phyloP scores from a whole-genome alignment of 768 basidiomycete genomes.

The Tylopilus vinaceipallidus region DNA sequence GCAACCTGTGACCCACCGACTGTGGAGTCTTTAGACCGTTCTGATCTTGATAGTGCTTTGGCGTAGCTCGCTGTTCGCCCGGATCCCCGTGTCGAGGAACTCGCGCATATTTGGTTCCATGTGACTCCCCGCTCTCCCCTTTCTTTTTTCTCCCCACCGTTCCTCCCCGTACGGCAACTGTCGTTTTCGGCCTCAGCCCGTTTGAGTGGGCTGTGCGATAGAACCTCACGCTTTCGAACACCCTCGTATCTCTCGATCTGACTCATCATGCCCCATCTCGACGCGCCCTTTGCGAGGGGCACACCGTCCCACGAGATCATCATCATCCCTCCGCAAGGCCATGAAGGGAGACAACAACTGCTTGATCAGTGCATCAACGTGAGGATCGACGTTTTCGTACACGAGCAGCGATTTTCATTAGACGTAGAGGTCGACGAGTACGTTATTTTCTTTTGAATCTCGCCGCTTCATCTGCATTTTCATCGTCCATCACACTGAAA shows the following conservation, averaged over 20 bases:
- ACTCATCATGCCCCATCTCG: constrained; percentile 16
- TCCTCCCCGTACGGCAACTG: constrained; percentile 1
- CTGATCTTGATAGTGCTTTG: constrained; percentile 15
- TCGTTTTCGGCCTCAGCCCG: constrained; percentile 1
- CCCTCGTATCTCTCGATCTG: constrained; percentile 1
- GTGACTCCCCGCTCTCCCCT: constrained; percentile 10
- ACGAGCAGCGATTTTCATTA: constrained; percentile 61
- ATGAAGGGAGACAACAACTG: constrained; percentile 42
- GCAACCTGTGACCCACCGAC: not conserved
- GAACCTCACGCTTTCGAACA: constrained; percentile 3
- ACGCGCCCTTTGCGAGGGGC: constrained; percentile 5
- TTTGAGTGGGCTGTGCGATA: constrained; percentile 20
- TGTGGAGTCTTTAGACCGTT: constrained; percentile 1
- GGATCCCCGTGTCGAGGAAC: constrained; percentile 16
- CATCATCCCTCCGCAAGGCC: constrained; percentile 37
- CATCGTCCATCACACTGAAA: constrained; percentile 7
- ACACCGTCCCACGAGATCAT: constrained; percentile 58
- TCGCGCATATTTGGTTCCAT: constrained; percentile 10
- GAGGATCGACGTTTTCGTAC: constrained; percentile 46
- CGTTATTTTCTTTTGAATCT: constrained; percentile 24
- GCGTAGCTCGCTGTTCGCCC: constrained; percentile 3
- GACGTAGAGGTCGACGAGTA: constrained; percentile 77
- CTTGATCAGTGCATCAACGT: constrained; percentile 67
- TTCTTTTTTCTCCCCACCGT: not conserved
- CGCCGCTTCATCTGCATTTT: constrained; percentile 11